phyloP scores from a whole-genome alignment of 371 early-diverging fungal genomes.

The Actinomortierella ambigua region DNA sequence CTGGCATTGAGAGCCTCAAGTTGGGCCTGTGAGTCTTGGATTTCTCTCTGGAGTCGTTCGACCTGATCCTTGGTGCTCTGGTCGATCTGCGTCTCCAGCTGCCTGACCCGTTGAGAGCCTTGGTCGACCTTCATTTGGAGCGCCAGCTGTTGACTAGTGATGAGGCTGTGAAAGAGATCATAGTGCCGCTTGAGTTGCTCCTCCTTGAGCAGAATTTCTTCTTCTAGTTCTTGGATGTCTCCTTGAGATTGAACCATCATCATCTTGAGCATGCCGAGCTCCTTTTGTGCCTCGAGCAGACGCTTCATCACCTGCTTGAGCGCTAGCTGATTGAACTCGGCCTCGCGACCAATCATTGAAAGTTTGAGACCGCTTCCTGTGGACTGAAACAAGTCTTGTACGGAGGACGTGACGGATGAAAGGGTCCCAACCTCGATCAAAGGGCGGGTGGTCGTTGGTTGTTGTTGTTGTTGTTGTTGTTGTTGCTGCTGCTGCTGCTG shows the following conservation, averaged over 20 bases:
- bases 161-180: conserved; percentile 8
- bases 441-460: neutral
- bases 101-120: conserved; percentile 5
- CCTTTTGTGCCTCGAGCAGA: conserved; percentile 30
- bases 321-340: too few species aligned
- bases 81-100: conserved; percentile 7
- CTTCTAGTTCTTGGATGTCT: conserved; percentile 31
- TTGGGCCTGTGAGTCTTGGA: too few species aligned
- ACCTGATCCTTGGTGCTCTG: neutral
- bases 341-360: too few species aligned
- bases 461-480: neutral
- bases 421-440: neutral
- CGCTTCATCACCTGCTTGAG: conserved; percentile 16
- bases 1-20: neutral
- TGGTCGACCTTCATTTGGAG: conserved; percentile 7
- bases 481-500: neutral
- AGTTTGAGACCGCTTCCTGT: too few species aligned
- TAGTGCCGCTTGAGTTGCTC: conserved; percentile 22
- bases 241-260: conserved; percentile 31
- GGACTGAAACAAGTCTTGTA: too few species aligned
- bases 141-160: too few species aligned
- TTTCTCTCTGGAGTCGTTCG: too few species aligned
- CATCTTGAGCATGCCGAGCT: conserved; percentile 26
- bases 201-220: conserved; percentile 27
- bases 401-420: neutral